These are phyloP conservation scores for Colletotrichum coccodes DNA, from an alignment of 2,329 filamentous ascomycete genomes.

Conservation along the genomic window DNA sequence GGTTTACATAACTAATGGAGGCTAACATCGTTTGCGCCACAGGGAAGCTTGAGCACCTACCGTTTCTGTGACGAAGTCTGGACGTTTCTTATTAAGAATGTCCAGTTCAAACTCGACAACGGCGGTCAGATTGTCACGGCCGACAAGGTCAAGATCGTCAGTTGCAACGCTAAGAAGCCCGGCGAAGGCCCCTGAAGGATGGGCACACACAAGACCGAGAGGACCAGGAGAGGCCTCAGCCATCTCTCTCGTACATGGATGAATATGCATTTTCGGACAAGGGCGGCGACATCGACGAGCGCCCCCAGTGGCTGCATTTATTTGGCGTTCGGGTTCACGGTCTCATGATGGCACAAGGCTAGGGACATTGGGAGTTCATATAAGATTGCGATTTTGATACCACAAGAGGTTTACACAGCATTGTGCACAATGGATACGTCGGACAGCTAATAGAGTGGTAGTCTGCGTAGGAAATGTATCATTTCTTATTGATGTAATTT, in stretches of 20 bases:
- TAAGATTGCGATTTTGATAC: slow-evolving; percentile 30
- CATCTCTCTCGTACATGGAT: slow-evolving; percentile 4
- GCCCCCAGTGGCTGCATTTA: slow-evolving; percentile 25
- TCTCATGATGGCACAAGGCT: slow-evolving; percentile 13
- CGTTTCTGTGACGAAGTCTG: slow-evolving; percentile 99
- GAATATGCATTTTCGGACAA: slow-evolving; percentile 14
- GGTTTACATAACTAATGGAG: not conserved
- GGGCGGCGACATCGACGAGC: slow-evolving; percentile 6
- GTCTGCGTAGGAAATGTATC: not conserved
- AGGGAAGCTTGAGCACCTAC: slow-evolving; percentile 98
- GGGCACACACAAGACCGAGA: not conserved
- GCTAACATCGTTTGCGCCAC: slow-evolving; percentile 18
- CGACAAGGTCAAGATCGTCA: slow-evolving; percentile 98
- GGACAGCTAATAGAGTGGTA: slow-evolving; percentile 21
- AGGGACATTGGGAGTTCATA: slow-evolving; percentile 19
- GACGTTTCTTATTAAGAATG: slow-evolving; percentile 99
- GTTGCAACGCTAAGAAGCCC: slow-evolving; percentile 87
- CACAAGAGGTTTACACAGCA: slow-evolving; percentile 22
- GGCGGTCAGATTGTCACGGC: slow-evolving; percentile 77
- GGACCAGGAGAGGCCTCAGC: not conserved
- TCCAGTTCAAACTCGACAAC: slow-evolving; percentile 97
- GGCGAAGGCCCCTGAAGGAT: slow-evolving; percentile 47
- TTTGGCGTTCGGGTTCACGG: slow-evolving; percentile 25
- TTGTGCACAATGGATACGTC: not conserved
- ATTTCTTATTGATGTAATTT: too few species aligned